Evolutionary conservation across 2,329 filamentous ascomycete genomes (phyloP), one percentile per base, ranked within the genome.

Genomic region (Ceratocystis albifundus): DNA sequence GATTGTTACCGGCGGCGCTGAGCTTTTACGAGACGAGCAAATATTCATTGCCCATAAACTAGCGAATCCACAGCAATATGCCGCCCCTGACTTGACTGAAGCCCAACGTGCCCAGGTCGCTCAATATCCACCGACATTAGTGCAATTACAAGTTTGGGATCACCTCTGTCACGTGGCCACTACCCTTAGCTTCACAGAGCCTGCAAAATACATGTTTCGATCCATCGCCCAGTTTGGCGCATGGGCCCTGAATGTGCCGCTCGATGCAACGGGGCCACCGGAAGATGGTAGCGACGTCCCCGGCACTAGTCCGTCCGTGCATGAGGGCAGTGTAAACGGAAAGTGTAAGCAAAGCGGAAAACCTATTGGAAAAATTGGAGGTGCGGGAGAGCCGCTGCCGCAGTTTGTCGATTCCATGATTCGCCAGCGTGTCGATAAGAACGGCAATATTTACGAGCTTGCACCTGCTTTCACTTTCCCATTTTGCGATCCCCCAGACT

Each of bases 141-240:
- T 97, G 0, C 91, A 96, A 73, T 80, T 99, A 1, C 94, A 97
- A 74, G 87, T 97, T 1, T 97, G 93, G 92, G 93, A 97, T 67
- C 89, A 96, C 71, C 78, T 97, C 2, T 97, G 94, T 72, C 93
- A 97, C 73, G 92, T 96, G 4, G 87, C 88, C 0, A 90, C 93
- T 0, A 96, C 92, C 0, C 80, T 97, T n/a, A 96, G 90, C 71
- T 97, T 96, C 74, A 97, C 93, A 0, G 83, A 87, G n/a, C 94
- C 94, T 0, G 94, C 93, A 59, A 97, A 97, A 74, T 89, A 88
- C 76, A 96, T 97, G 91, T 97, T 90, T 74, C 84, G 93, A 61
- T 89, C 90, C 1, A 85, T 96, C 64, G 89, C 94, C 0, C 93
- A 96, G 71, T 97, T 99, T 72, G 88, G 91, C 1, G 90, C 92